Percentiles rank a stretch among this genome's conserved stretches.
phyloP scores from a whole-genome alignment of 148 eudicot species.

The Limonium bicolor region DNA sequence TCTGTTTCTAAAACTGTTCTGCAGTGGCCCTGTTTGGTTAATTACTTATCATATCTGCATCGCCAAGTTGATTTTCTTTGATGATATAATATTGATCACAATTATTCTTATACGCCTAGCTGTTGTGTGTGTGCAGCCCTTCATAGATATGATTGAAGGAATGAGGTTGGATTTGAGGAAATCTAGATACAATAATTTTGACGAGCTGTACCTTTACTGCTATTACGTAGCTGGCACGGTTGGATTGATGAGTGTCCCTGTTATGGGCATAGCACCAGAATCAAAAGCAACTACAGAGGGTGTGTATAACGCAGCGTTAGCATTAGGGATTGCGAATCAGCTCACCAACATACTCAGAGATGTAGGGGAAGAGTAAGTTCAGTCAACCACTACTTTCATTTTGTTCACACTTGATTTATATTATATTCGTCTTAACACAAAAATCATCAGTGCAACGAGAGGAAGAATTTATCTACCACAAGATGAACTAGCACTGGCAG shows the following conservation, averaged over 20 bases:
- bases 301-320: slow-evolving; percentile 81
- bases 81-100: too few relatives aligned
- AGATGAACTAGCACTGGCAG: slow-evolving; percentile 86
- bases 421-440: too few relatives aligned
- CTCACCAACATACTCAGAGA: slow-evolving; percentile 91
- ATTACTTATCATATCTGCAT: too few relatives aligned
- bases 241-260: slow-evolving; percentile 92
- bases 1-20: too few relatives aligned
- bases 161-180: slow-evolving; percentile 89
- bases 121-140: slow-evolving; percentile 39
- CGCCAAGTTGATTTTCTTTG: too few relatives aligned
- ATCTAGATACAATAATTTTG: slow-evolving; percentile 82
- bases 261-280: slow-evolving; percentile 93
- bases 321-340: slow-evolving; percentile 88
- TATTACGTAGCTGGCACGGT: slow-evolving; percentile 98
- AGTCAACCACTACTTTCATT: neutral
- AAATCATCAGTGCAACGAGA: slow-evolving; percentile 91
- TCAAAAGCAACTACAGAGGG: slow-evolving; percentile 78
- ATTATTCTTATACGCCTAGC: neutral
- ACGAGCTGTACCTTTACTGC: slow-evolving; percentile 82
- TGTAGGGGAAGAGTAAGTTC: slow-evolving; percentile 96
- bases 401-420: too few relatives aligned
- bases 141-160: slow-evolving; percentile 97
- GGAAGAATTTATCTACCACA: slow-evolving; percentile 90
- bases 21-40: too few relatives aligned